These are phyloP conservation scores for Chalaropsis ovoidea DNA, from an alignment of 2,329 filamentous ascomycete genomes.

Conservation along the genomic window DNA sequence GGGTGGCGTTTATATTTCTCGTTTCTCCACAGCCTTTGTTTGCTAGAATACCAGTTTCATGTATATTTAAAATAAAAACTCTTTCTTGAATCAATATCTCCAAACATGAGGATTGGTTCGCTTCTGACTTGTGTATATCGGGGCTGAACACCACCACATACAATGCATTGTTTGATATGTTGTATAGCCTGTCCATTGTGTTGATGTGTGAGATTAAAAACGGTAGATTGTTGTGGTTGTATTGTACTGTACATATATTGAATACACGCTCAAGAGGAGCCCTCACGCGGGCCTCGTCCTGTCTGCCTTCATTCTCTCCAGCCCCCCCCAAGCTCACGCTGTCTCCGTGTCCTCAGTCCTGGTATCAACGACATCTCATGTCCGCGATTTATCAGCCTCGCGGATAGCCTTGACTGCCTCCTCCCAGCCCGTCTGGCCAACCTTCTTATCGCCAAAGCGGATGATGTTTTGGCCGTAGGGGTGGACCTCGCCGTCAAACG, in stretches of 20 bases:
- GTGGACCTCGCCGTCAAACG: slow-evolving; percentile 85
- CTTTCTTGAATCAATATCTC: neutral
- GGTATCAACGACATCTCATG: slow-evolving; percentile 34
- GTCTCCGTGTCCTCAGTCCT: neutral
- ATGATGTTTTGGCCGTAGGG: slow-evolving; percentile 86
- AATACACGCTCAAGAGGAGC: slow-evolving; percentile 23
- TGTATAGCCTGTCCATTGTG: neutral
- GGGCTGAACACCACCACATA: too few relatives aligned
- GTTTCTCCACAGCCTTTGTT: neutral
- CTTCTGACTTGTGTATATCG: neutral
- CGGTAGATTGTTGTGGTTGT: slow-evolving; percentile 11
- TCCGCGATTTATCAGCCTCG: slow-evolving; percentile 40
- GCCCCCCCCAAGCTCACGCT: neutral
- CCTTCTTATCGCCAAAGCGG: slow-evolving; percentile 52
- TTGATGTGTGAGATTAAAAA: neutral
- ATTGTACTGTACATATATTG: slow-evolving; percentile 24
- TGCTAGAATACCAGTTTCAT: slow-evolving; percentile 9
- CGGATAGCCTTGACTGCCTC: slow-evolving; percentile 43
- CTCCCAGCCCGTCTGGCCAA: slow-evolving; percentile 47
- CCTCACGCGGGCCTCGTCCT: neutral
- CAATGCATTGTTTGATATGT: too few relatives aligned
- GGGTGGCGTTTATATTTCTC: neutral
- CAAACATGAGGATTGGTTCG: too few relatives aligned
- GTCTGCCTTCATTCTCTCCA: slow-evolving; percentile 11
- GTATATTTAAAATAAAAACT: neutral